These are phyloP conservation scores for Claviceps pazoutovae DNA, from an alignment of 2,329 filamentous ascomycete genomes.

Conservation along the genomic window DNA sequence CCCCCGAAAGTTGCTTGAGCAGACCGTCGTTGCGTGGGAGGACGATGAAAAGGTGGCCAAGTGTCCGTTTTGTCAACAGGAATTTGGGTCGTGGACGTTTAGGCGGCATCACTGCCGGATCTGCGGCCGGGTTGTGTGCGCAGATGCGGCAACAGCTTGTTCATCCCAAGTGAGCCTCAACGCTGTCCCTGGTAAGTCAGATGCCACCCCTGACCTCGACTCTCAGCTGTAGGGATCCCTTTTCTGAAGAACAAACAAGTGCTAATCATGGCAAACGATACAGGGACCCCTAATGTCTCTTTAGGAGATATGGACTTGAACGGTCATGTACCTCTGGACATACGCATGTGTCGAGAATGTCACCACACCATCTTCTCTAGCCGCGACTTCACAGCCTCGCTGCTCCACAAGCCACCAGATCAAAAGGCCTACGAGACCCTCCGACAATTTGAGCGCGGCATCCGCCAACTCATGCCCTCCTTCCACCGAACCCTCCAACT, in stretches of 20 bases:
- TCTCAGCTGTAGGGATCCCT: no score
- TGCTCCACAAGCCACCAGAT: constrained; percentile 55
- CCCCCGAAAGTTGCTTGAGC: constrained; percentile 68
- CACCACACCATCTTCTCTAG: constrained; percentile 47
- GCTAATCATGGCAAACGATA: neutral
- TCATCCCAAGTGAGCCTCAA: constrained; percentile 74
- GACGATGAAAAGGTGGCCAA: constrained; percentile 67
- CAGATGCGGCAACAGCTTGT: constrained; percentile 70
- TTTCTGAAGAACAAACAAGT: neutral
- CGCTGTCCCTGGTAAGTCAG: constrained; percentile 40
- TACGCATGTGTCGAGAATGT: constrained; percentile 89
- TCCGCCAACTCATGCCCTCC: constrained; percentile 63
- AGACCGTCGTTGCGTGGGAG: constrained; percentile 89
- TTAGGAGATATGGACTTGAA: constrained; percentile 27
- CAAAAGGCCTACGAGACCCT: constrained; percentile 73
- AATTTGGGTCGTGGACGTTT: constrained; percentile 88
- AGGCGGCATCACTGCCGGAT: constrained; percentile 87
- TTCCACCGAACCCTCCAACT: constrained; percentile 67
- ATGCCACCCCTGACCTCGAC: no score
- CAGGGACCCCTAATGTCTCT: constrained; percentile 13
- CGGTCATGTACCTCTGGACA: constrained; percentile 54
- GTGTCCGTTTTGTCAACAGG: constrained; percentile 92
- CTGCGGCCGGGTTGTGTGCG: constrained; percentile 86
- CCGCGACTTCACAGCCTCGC: constrained; percentile 62
- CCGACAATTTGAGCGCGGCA: constrained; percentile 76